Evolutionary conservation across 768 basidiomycete species (phyloP).

Genomic region (Vararia minispora): DNA sequence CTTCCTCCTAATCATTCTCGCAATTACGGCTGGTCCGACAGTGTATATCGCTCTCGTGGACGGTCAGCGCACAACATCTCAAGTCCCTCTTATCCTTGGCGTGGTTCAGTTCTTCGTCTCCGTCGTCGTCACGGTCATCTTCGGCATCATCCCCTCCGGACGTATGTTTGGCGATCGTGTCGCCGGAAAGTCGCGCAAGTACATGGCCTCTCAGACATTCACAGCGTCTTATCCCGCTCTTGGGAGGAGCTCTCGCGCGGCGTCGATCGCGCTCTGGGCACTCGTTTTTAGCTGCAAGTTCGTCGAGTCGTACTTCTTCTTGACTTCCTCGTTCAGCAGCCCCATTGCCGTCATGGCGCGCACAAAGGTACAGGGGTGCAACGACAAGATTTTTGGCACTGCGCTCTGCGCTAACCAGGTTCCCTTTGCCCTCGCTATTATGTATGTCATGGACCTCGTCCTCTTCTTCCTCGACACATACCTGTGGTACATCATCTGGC

Average conservation of each 20-base stretch:
- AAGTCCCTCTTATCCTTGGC: conserved; percentile 81
- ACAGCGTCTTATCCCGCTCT: conserved; percentile 93
- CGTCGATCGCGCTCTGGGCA: conserved; percentile 81
- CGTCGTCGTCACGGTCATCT: conserved; percentile 68
- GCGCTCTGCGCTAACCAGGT: conserved; percentile 87
- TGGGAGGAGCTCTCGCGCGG: conserved; percentile 56
- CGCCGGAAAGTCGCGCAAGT: conserved; percentile 93
- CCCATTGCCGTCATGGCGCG: conserved; percentile 96
- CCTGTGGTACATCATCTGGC: conserved; percentile 99
- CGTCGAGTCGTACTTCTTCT: conserved; percentile 94
- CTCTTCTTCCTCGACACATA: conserved; percentile 99
- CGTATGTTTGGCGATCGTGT: conserved; percentile 99
- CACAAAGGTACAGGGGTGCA: conserved; percentile 86
- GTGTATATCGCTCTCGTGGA: conserved; percentile 88
- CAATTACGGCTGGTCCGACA: conserved; percentile 86
- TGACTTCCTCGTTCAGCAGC: conserved; percentile 92
- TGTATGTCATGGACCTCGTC: conserved; percentile 97
- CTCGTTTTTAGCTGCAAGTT: conserved; percentile 97
- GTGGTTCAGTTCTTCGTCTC: conserved; percentile 94
- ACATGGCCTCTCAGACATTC: conserved; percentile 97
- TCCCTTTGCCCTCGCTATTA: conserved; percentile 89
- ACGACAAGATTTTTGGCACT: conserved; percentile 71
- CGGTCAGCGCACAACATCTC: conserved; percentile 40
- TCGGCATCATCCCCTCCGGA: conserved; percentile 87
- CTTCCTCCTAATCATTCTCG: conserved; percentile 87